Evolutionary conservation across 1,284 basidiomycete species (phyloP).

Genomic region (Ceratobasidium sp.): DNA sequence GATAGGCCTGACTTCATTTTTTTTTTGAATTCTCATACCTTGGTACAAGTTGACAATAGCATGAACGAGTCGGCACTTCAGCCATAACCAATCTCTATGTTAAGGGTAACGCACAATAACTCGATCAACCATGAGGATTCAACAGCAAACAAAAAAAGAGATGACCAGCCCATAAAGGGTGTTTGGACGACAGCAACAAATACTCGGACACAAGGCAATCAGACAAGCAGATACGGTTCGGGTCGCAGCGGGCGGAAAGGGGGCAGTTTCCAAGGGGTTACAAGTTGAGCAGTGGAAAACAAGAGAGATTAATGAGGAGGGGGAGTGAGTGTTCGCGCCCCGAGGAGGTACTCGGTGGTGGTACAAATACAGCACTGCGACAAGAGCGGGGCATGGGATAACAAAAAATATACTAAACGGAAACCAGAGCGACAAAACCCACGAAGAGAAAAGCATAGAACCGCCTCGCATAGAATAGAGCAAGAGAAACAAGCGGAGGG

Average conservation of each 20-base stretch:
- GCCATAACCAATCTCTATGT: slow-evolving; percentile 28
- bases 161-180: slow-evolving; percentile 26
- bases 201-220: slow-evolving; percentile 26
- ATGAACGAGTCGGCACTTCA: slow-evolving; percentile 15
- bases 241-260: slow-evolving; percentile 14
- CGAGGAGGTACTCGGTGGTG: slow-evolving; percentile 22
- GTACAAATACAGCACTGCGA: slow-evolving; percentile 43
- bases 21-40: background rate
- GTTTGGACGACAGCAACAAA: slow-evolving; percentile 32
- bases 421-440: slow-evolving; percentile 36
- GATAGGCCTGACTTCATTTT: slow-evolving; percentile 15
- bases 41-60: background rate
- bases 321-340: slow-evolving; percentile 39
- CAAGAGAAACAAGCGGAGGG: slow-evolving; percentile 5
- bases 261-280: slow-evolving; percentile 6
- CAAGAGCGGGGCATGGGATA: slow-evolving; percentile 19
- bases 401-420: slow-evolving; percentile 20
- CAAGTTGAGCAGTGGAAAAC: background rate
- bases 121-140: slow-evolving; percentile 31
- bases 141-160: slow-evolving; percentile 24
- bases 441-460: slow-evolving; percentile 19
- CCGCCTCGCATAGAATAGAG: slow-evolving; percentile 19
- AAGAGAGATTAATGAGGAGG: background rate
- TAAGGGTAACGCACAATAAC: slow-evolving; percentile 11
- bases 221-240: slow-evolving; percentile 19